Base-by-base conservation (phyloP, 257 asterid genomes). In the Penstemon eatonii region DNA sequence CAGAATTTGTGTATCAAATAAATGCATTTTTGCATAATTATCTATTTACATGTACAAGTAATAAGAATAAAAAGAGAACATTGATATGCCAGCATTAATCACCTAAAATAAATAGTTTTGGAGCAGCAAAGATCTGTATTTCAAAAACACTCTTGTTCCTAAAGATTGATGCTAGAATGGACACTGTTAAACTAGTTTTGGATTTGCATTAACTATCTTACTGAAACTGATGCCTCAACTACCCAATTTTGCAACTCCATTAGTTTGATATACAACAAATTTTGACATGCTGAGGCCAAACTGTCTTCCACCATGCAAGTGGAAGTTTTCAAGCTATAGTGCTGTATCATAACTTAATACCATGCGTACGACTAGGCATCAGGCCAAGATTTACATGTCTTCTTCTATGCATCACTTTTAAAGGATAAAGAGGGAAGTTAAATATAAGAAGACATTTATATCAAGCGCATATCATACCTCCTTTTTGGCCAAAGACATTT, bases 401-500 rank as follows among this genome's bases (percentile, higher is more conserved):
- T 25, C 33, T 25, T 25, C 56, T 56, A 36, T 53, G 19, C 56
- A 53, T 19, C 46, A 57, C 19, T 47, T 42, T 18, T 37, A 52
- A 53, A 37, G 49, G 62, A 18, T 57, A 12, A 33, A 15, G 55
- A 7, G 18, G 18, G 5, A 43, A 43, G 33, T 25, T 25, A 38
- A 52, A 11, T 12, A 11, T 8, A 7, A 50, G 13, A 25, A 33
- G 60, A 54, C 36, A 45, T 53, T 8, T 19, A 3, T 67, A 25
- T 25, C 33, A 25, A 25, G 2, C 2, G 50, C 64, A 54, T 54
- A 73, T 8, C 50, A 25, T 83, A 91, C 97, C 96, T 85, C 78
- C 93, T 78, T 89, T 89, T 15, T 19, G 72, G 56, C 97, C 97
- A 40, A 65, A 73, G 63, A 56, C 72, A 83, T 91, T 91, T 80